Conservation (phyloP, 768 basidiomycete genomes). For the Mycena indigotica region DNA sequence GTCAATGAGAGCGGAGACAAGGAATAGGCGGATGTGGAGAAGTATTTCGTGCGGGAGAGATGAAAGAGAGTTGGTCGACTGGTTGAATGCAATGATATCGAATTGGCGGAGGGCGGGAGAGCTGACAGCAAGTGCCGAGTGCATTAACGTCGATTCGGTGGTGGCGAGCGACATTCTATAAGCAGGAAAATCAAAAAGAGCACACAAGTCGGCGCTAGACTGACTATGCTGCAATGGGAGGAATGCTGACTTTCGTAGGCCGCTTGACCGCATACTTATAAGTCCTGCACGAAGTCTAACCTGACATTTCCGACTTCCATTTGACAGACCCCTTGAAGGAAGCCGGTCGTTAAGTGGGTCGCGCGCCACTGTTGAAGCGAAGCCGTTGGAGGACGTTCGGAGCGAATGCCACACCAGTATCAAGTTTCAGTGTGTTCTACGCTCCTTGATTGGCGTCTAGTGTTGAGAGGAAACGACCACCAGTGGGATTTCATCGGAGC, state of each 20-base stretch:
- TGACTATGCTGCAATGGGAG: too few relatives aligned
- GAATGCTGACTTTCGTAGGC: too few relatives aligned
- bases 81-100: constrained; percentile 38
- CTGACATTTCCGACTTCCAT: background rate
- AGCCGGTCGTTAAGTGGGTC: background rate
- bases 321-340: background rate
- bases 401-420: background rate
- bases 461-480: constrained; percentile 13
- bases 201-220: too few relatives aligned
- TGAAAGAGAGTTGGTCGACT: constrained; percentile 16
- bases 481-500: constrained; percentile 14
- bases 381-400: background rate
- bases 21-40: constrained; percentile 50
- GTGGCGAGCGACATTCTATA: constrained; percentile 34
- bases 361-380: too few relatives aligned
- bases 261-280: too few relatives aligned
- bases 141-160: constrained; percentile 49
- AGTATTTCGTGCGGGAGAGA: constrained; percentile 55
- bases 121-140: constrained; percentile 52
- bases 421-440: background rate
- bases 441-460: background rate
- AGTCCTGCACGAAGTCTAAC: constrained; percentile 2
- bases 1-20: constrained; percentile 45
- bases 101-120: constrained; percentile 49
- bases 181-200: constrained; percentile 15